These are phyloP conservation scores for Polyporus arcularius DNA, from an alignment of 768 basidiomycete species.

Conservation along the genomic window DNA sequence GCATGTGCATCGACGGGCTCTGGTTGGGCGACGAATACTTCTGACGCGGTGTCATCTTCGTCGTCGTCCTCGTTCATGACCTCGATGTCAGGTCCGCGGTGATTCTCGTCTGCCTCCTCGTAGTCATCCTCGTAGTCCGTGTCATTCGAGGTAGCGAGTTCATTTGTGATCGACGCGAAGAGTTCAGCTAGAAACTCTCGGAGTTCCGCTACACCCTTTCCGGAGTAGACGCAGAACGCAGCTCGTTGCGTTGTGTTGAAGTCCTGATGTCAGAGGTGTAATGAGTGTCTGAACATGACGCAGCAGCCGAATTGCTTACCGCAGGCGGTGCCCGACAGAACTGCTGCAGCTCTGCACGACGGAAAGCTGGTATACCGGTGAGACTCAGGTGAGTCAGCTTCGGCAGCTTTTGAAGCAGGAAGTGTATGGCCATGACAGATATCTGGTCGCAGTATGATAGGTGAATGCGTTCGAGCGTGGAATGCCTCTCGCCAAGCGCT, in stretches of 20 bases:
- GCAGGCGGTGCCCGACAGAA: constrained; percentile 89
- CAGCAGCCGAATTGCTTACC: constrained; percentile 43
- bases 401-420: constrained; percentile 84
- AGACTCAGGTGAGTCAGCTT: constrained; percentile 93
- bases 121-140: constrained; percentile 38
- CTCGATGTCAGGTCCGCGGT: background rate
- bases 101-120: background rate
- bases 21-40: constrained; percentile 6
- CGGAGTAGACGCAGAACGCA: constrained; percentile 96
- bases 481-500: constrained; percentile 81
- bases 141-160: constrained; percentile 49
- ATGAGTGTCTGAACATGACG: background rate
- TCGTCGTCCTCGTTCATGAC: constrained; percentile 37
- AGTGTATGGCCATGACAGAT: constrained; percentile 87
- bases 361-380: constrained; percentile 95
- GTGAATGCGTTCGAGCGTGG: constrained; percentile 92
- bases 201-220: constrained; percentile 83
- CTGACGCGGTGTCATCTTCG: constrained; percentile 19
- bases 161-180: constrained; percentile 74
- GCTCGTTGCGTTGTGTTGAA: constrained; percentile 88
- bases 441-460: constrained; percentile 97
- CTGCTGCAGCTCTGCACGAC: constrained; percentile 78
- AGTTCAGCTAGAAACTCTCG: constrained; percentile 76
- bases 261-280: constrained; percentile 50
- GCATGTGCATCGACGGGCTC: constrained; percentile 1